phyloP scores from a whole-genome alignment of 208 protist species.

The Crithidia mellificae region DNA sequence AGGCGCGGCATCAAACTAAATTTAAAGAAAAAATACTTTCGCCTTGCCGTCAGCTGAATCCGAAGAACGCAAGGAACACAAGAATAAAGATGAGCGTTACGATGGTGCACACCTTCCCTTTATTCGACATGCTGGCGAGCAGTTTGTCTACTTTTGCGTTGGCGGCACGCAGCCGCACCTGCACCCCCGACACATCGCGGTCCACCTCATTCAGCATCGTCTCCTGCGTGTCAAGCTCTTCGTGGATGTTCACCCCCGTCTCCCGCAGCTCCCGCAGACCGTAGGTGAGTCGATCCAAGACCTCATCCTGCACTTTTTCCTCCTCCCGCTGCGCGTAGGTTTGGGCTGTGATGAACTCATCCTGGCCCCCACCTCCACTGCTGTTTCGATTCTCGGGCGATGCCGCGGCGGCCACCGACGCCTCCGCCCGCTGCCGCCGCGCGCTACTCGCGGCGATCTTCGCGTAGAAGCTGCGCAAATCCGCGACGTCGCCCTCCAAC shows the following conservation, averaged over 20 bases:
- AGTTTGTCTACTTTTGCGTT: slow-evolving; percentile 86
- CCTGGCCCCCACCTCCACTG: slow-evolving; percentile 12
- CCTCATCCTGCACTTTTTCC: slow-evolving; percentile 68
- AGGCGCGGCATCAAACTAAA: too few species aligned
- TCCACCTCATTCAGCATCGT: slow-evolving; percentile 69
- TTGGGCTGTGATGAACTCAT: slow-evolving; percentile 65
- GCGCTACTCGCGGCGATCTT: slow-evolving; percentile 25
- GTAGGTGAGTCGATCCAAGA: slow-evolving; percentile 72
- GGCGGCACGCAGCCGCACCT: slow-evolving; percentile 61
- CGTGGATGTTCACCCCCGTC: slow-evolving; percentile 78
- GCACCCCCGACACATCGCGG: slow-evolving; percentile 60
- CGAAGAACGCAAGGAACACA: slow-evolving; percentile 55
- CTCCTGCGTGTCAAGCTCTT: slow-evolving; percentile 74
- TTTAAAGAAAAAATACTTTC: too few species aligned
- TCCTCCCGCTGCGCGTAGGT: slow-evolving; percentile 65
- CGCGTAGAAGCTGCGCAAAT: slow-evolving; percentile 42
- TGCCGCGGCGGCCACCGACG: slow-evolving; percentile 6
- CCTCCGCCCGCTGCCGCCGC: slow-evolving; percentile 6
- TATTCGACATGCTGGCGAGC: slow-evolving; percentile 82
- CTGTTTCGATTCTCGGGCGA: slow-evolving; percentile 1
- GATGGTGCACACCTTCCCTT: slow-evolving; percentile 82
- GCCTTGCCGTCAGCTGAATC: slow-evolving; percentile 9
- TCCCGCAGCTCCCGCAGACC: slow-evolving; percentile 78
- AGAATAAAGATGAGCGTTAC: slow-evolving; percentile 51
- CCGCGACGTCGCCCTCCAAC: slow-evolving; percentile 55